These are phyloP conservation scores for Umbilicus rupestris DNA, from an alignment of 164 flowering plant species.

Conservation along the genomic window DNA sequence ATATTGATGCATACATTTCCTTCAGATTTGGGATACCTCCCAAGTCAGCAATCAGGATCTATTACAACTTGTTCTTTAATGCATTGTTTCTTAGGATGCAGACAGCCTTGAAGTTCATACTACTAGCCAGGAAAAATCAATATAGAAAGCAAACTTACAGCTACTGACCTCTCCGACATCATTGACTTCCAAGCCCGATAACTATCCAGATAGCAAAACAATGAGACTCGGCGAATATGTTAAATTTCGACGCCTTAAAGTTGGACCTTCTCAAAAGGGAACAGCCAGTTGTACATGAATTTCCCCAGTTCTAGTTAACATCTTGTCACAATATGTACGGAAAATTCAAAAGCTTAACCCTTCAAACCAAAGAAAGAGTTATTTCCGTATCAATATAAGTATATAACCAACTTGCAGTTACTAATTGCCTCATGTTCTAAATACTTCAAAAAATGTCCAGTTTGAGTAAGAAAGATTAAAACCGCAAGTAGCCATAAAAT, in stretches of 20 bases:
- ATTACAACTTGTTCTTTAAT: neutral
- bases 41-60: slow-evolving; percentile 5
- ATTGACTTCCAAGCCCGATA: neutral
- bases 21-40: neutral
- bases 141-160: neutral
- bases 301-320: no score
- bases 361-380: neutral
- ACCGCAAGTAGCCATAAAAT: neutral
- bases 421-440: neutral
- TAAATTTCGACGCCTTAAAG: neutral
- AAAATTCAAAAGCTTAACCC: neutral
- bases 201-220: neutral
- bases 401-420: neutral
- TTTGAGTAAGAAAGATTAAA: neutral
- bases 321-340: neutral
- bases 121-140: neutral
- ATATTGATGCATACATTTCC: neutral
- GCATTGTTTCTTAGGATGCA: neutral
- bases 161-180: neutral
- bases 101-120: slow-evolving; percentile 3
- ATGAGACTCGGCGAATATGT: neutral
- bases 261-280: slow-evolving; percentile 5
- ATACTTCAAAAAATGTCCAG: neutral
- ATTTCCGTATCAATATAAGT: neutral
- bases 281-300: neutral